phyloP scores from a whole-genome alignment of 306 rosid genomes.

The Lathyrus aphaca region DNA sequence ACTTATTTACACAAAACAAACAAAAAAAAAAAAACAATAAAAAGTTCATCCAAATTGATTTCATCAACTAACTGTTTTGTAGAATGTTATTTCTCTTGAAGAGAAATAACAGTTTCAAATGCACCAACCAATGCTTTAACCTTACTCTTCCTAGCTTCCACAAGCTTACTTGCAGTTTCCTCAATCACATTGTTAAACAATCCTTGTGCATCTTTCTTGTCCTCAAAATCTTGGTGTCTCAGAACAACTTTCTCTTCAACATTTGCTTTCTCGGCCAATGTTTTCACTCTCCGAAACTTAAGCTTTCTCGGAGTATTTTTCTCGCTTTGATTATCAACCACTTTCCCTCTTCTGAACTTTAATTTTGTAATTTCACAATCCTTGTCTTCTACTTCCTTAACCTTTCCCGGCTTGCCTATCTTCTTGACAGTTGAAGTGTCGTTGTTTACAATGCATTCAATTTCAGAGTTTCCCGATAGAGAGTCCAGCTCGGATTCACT shows the following conservation, averaged over 20 bases:
- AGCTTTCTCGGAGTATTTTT: slow-evolving; percentile 64
- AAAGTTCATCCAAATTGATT: slow-evolving; percentile 17
- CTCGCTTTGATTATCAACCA: slow-evolving; percentile 56
- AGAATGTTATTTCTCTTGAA: slow-evolving; percentile 75
- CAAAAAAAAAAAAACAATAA: slow-evolving; percentile 5
- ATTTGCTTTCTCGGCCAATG: slow-evolving; percentile 46
- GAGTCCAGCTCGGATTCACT: slow-evolving; percentile 61
- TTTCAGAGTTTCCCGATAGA: slow-evolving; percentile 45
- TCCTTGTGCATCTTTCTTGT: slow-evolving; percentile 73
- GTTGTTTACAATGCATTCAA: slow-evolving; percentile 46
- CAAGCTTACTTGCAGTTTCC: slow-evolving; percentile 92
- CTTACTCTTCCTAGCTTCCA: slow-evolving; percentile 78
- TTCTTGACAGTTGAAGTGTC: slow-evolving; percentile 39
- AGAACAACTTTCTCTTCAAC: slow-evolving; percentile 60
- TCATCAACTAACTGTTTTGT: slow-evolving; percentile 35
- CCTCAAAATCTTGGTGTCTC: slow-evolving; percentile 74
- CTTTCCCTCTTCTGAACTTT: slow-evolving; percentile 71
- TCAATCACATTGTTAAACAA: slow-evolving; percentile 84
- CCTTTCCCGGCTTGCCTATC: slow-evolving; percentile 43
- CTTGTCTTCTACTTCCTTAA: slow-evolving; percentile 48
- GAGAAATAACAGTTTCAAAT: slow-evolving; percentile 95
- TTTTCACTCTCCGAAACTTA: slow-evolving; percentile 65
- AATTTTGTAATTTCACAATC: slow-evolving; percentile 44
- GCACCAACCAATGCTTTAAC: slow-evolving; percentile 99
- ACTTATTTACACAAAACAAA: slow-evolving; percentile 38